phyloP scores from a whole-genome alignment of 2,329 filamentous ascomycete species.

The Tolypocladium ovalisporum region DNA sequence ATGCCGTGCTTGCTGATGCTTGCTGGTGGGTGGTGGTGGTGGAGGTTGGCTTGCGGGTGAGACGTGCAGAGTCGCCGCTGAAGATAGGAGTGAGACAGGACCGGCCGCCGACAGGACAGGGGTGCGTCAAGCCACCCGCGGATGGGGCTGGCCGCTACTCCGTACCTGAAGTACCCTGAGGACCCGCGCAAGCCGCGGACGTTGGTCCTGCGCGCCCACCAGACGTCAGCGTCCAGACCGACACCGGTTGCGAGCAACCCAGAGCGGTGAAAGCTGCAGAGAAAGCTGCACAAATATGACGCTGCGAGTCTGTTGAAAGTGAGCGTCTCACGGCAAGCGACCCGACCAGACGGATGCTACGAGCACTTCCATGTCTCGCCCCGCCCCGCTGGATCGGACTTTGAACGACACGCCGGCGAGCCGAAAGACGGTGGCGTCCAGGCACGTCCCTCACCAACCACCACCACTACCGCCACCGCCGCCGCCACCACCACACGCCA shows the following conservation, averaged over 20 bases:
- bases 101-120: neutral
- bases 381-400: neutral
- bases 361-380: neutral
- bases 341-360: neutral
- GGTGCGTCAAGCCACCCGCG: neutral
- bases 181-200: neutral
- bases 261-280: neutral
- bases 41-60: neutral
- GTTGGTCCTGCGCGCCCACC: neutral
- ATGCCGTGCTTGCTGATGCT: neutral
- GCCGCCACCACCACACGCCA: too few relatives aligned
- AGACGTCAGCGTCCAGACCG: too few relatives aligned
- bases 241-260: neutral
- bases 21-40: too few relatives aligned
- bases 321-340: neutral
- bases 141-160: neutral
- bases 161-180: neutral
- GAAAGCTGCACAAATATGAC: neutral
- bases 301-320: too few relatives aligned
- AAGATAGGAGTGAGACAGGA: slow-evolving; percentile 1
- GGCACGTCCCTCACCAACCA: too few relatives aligned
- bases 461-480: neutral
- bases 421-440: neutral
- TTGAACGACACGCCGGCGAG: neutral
- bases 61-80: neutral